A percentile compares a stretch with the other conserved stretches of the same genome.
Evolutionary conservation across 768 basidiomycete genomes (phyloP).

Genomic region (Phylloporus rhodoxanthus): DNA sequence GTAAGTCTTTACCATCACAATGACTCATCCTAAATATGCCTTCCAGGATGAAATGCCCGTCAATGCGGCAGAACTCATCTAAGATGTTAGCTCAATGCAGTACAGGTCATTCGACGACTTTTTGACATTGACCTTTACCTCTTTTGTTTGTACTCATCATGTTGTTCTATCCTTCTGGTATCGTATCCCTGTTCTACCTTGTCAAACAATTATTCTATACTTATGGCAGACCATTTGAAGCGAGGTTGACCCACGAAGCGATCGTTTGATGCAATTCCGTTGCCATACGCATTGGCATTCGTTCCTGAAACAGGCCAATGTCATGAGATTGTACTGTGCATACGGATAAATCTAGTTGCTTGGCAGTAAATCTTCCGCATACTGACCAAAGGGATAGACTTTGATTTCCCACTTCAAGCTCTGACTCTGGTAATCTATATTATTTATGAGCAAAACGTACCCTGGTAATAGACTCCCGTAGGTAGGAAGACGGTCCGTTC

Average conservation of each 20-base stretch:
- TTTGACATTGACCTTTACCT: conserved; percentile 1
- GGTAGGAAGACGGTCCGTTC: neutral
- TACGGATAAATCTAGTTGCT: neutral
- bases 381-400: neutral
- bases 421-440: neutral
- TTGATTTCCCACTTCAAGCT: neutral
- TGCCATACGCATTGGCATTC: no score
- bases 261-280: neutral
- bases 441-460: neutral
- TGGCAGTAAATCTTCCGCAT: neutral
- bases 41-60: conserved; percentile 95
- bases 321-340: neutral
- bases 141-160: conserved; percentile 17
- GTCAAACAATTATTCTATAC: conserved; percentile 1
- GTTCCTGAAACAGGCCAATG: no score
- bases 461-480: neutral
- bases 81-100: conserved; percentile 22
- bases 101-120: conserved; percentile 5
- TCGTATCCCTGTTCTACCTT: conserved; percentile 6
- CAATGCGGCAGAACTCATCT: conserved; percentile 96
- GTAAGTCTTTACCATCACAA: conserved; percentile 38
- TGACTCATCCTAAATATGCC: conserved; percentile 19
- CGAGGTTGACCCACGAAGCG: neutral
- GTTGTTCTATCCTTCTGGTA: conserved; percentile 5
- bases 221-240: neutral